A percentile compares a stretch with the other conserved stretches of the same genome.
Evolutionary conservation across 2,329 filamentous ascomycete species (phyloP).

Genomic region (Alternaria sp.): DNA sequence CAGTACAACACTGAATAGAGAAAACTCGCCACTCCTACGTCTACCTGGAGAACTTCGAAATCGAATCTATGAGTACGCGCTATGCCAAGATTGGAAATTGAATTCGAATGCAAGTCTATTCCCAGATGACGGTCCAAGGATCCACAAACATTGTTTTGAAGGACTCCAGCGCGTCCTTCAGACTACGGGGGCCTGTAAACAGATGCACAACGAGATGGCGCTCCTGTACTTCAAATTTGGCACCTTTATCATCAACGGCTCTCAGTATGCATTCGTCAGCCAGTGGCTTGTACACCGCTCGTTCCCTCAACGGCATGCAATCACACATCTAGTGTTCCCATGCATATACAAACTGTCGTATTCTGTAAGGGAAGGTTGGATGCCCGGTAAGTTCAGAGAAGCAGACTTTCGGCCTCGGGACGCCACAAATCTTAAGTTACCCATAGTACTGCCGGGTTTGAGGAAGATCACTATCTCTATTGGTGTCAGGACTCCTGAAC

Average conservation of each 20-base stretch:
- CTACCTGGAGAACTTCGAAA: conserved; percentile 19
- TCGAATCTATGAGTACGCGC: conserved; percentile 18
- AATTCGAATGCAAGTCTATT: not conserved
- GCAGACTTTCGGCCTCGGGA: not conserved
- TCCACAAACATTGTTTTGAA: not conserved
- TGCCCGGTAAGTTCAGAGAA: not conserved
- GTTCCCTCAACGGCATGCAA: not conserved
- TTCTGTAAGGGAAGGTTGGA: not conserved
- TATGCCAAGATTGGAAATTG: not conserved
- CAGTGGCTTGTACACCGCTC: not conserved
- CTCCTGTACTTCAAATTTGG: not conserved
- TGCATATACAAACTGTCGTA: not conserved
- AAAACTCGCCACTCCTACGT: conserved; percentile 20
- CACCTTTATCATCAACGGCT: not conserved
- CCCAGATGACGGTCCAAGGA: not conserved
- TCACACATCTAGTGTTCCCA: not conserved
- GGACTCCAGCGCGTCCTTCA: not conserved
- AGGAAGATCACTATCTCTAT: not conserved
- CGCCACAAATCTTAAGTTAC: not conserved
- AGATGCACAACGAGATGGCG: not conserved
- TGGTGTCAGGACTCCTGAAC: not conserved
- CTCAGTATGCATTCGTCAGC: not conserved
- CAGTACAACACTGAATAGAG: conserved; percentile 1
- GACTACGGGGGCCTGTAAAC: not conserved
- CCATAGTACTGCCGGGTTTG: not conserved